Evolutionary conservation across 2,329 filamentous ascomycete species (phyloP), one percentile per base, ranked within the genome.

Genomic region (Seiridium cupressi): DNA sequence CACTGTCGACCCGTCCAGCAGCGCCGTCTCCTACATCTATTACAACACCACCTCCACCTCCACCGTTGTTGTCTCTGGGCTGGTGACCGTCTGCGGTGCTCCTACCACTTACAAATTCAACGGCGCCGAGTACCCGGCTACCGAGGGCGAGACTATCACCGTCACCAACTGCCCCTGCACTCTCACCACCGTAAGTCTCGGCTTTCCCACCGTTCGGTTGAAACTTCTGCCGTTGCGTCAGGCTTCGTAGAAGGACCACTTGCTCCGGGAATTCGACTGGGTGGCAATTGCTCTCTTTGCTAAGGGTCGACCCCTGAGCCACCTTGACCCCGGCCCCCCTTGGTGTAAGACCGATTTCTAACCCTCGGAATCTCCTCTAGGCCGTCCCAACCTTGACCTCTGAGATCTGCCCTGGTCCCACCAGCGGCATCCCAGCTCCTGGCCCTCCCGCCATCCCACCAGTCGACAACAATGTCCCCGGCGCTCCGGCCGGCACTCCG

Each of bases 101-200:
- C 79, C 84, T 44, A 85, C 84, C 40, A 78, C 76, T 64, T 66
- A 86, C 65, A 81, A 77, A 64, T 74, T 82, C 72, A 79, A 79
- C 68, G 73, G 74, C 69, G 77, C 80, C 71, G 76, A 76, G 54
- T 87, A 83, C 77, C 80, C 81, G 53, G 78, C 86, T 66, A 82
- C 80, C 57, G 76, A 79, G 70, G 79, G 84, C 62, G 74, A 83
- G 66, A 81, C 81, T 59, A 73, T 86, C 64, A 85, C 81, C 67
- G 79, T 88, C 59, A 79, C 76, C 44, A 75, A 84, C 70, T 84
- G 82, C 73, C 80, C 81, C 60, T 84, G 81, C 76, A 83, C 81
- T 49, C 63, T 75, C 46, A 68, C 70, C 34, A 70, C 64, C 5
- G 70, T 73, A 66, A 59, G 70, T 64, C 48, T 18, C 18, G 18